Percentiles rank a stretch among this genome's conserved stretches.
phyloP scores from a whole-genome alignment of 2,329 filamentous ascomycete species.

The Raffaelea ambrosiae region DNA sequence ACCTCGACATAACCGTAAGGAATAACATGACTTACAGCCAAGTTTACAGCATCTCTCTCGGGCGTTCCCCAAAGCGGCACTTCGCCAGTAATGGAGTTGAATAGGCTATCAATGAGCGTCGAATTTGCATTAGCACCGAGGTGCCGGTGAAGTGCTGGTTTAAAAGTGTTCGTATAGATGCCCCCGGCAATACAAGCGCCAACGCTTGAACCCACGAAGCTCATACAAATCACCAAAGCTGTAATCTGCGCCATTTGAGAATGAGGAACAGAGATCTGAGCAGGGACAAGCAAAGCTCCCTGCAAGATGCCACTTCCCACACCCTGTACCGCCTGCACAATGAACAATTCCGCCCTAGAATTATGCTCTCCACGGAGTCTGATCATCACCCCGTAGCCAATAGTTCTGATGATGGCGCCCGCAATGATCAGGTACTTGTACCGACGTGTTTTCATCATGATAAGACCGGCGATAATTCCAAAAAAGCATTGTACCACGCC shows the following conservation, averaged over 20 bases:
- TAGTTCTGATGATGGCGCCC: conserved; percentile 30
- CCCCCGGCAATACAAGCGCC: conserved; percentile 35
- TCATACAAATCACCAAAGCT: conserved; percentile 32
- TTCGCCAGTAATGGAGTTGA: conserved; percentile 34
- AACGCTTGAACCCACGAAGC: conserved; percentile 29
- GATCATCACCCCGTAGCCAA: conserved; percentile 43
- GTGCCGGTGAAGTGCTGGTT: conserved; percentile 23
- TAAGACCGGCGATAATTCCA: conserved; percentile 28
- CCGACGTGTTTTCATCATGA: conserved; percentile 31
- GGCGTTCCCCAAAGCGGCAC: conserved; percentile 30
- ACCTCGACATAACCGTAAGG: background rate
- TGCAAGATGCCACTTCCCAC: conserved; percentile 36
- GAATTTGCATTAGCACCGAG: conserved; percentile 23
- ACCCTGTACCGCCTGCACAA: conserved; percentile 39
- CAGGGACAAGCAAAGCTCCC: conserved; percentile 31
- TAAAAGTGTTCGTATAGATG: conserved; percentile 40
- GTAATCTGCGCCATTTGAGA: conserved; percentile 38
- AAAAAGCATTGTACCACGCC: conserved; percentile 33
- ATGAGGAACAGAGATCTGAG: conserved; percentile 36
- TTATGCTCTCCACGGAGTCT: conserved; percentile 34
- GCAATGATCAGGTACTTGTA: conserved; percentile 38
- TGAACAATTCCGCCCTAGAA: conserved; percentile 34
- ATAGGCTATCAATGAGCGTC: conserved; percentile 26
- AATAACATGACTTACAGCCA: conserved; percentile 21
- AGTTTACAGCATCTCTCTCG: conserved; percentile 31